Percentiles rank a stretch among this genome's conserved stretches.
These are phyloP conservation scores for Pseudocercospora pini-densiflorae DNA, from an alignment of 2,329 filamentous ascomycete species.

Conservation along the genomic window DNA sequence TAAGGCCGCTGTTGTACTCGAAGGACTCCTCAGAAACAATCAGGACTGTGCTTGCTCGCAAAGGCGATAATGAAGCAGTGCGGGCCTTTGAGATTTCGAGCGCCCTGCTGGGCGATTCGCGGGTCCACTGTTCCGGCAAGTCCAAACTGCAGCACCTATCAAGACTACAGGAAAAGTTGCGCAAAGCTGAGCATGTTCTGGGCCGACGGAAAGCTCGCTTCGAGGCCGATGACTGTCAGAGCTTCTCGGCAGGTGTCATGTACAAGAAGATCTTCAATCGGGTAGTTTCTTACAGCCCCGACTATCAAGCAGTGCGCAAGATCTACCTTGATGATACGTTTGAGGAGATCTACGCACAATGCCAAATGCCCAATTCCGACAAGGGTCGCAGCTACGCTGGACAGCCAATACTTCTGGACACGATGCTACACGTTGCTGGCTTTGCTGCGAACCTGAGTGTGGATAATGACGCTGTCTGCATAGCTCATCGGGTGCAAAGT, in stretches of 20 bases:
- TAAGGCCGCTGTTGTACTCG: constrained; percentile 7
- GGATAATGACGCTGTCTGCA: constrained; percentile 21
- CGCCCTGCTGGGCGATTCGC: not conserved
- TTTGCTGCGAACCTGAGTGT: constrained; percentile 24
- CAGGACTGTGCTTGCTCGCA: not conserved
- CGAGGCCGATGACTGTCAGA: constrained; percentile 15
- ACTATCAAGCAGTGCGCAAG: constrained; percentile 19
- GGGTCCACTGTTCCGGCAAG: constrained; percentile 11
- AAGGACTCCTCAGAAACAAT: constrained; percentile 5
- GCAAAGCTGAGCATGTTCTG: constrained; percentile 7
- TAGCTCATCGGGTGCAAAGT: constrained; percentile 15
- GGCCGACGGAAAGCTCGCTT: constrained; percentile 1
- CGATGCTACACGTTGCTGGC: constrained; percentile 24
- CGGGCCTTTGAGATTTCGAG: constrained; percentile 3
- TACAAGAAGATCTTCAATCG: constrained; percentile 24
- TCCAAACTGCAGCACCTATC: constrained; percentile 4
- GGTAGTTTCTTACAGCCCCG: constrained; percentile 20
- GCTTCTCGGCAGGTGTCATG: constrained; percentile 20
- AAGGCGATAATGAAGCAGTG: not conserved
- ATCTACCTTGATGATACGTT: constrained; percentile 19
- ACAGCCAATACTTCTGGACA: constrained; percentile 23
- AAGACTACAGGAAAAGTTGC: constrained; percentile 3
- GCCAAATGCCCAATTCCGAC: constrained; percentile 11
- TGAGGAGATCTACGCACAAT: constrained; percentile 22
- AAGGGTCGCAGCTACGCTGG: constrained; percentile 10